phyloP scores from a whole-genome alignment of 1,139 yeast species.

The Zygotorulaspora mrakii region DNA sequence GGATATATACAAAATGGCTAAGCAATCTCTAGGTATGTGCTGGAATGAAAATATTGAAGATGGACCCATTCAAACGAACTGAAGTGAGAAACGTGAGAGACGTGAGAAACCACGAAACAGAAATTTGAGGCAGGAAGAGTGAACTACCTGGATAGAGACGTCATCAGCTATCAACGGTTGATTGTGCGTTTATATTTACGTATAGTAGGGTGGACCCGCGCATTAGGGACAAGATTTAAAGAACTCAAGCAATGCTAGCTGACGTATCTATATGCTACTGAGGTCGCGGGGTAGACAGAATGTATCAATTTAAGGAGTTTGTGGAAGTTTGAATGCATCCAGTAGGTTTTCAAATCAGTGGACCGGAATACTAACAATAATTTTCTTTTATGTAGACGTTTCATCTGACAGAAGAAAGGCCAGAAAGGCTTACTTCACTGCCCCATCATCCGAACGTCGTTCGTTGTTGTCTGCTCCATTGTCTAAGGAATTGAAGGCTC shows the following conservation, averaged over 20 bases:
- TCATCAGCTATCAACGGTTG: too few species aligned
- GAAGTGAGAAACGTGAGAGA: too few species aligned
- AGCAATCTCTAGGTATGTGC: slow-evolving; percentile 46
- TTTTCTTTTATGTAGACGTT: slow-evolving; percentile 61
- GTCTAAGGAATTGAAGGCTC: slow-evolving; percentile 97
- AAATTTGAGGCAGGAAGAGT: too few species aligned
- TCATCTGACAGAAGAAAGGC: slow-evolving; percentile 99
- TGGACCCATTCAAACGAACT: not conserved
- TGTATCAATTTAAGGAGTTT: too few species aligned
- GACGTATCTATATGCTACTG: too few species aligned
- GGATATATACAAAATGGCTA: slow-evolving; percentile 40
- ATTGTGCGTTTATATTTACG: too few species aligned
- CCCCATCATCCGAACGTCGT: slow-evolving; percentile 97
- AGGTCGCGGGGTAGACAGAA: too few species aligned
- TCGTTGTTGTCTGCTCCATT: slow-evolving; percentile 96
- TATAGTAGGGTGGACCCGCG: too few species aligned
- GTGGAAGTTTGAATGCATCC: slow-evolving; percentile 1
- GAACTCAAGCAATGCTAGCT: too few species aligned
- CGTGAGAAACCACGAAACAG: not conserved
- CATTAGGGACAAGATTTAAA: too few species aligned
- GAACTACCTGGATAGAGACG: too few species aligned
- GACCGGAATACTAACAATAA: slow-evolving; percentile 27
- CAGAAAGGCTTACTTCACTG: slow-evolving; percentile 99
- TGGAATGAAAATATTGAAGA: not conserved
- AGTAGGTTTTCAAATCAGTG: not conserved